phyloP scores from a whole-genome alignment of 2,329 filamentous ascomycete genomes.

The Byssoonygena ceratinophila region DNA sequence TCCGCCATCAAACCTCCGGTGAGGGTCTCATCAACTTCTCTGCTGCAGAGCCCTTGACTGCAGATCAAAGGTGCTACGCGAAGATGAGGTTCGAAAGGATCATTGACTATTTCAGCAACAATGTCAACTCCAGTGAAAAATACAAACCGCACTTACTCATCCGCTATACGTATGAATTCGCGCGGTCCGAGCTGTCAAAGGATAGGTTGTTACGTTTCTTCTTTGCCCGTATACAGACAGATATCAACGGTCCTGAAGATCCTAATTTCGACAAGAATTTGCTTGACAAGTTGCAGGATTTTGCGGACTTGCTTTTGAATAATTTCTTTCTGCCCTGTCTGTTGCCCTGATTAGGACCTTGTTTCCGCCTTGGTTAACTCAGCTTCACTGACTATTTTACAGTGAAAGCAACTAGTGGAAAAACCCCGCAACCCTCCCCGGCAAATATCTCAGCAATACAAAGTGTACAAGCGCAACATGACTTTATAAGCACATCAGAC shows the following conservation, averaged over 20 bases:
- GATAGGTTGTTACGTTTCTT: neutral
- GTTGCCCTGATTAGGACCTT: no score
- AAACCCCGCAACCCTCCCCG: conserved; percentile 18
- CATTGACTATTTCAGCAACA: conserved; percentile 1
- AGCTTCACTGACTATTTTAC: neutral
- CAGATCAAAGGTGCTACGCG: neutral
- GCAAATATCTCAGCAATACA: conserved; percentile 15
- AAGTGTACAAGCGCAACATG: conserved; percentile 7
- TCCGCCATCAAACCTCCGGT: neutral
- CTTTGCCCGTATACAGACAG: no score
- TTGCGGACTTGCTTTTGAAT: conserved; percentile 17
- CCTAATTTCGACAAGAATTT: no score
- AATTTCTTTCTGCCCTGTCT: conserved; percentile 17
- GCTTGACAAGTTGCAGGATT: neutral
- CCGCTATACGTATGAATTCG: conserved; percentile 18
- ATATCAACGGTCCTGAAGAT: no score
- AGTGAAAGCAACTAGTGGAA: conserved; percentile 16
- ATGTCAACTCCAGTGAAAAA: no score
- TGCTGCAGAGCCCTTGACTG: neutral
- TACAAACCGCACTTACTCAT: conserved; percentile 13
- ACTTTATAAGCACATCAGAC: neutral
- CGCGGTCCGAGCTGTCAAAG: conserved; percentile 12
- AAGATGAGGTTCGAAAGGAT: conserved; percentile 8
- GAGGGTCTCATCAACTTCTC: conserved; percentile 4
- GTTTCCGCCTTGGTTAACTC: neutral